These are phyloP conservation scores for Desmodesmus armatus DNA, from an alignment of 139 green algal species.

Conservation along the genomic window DNA sequence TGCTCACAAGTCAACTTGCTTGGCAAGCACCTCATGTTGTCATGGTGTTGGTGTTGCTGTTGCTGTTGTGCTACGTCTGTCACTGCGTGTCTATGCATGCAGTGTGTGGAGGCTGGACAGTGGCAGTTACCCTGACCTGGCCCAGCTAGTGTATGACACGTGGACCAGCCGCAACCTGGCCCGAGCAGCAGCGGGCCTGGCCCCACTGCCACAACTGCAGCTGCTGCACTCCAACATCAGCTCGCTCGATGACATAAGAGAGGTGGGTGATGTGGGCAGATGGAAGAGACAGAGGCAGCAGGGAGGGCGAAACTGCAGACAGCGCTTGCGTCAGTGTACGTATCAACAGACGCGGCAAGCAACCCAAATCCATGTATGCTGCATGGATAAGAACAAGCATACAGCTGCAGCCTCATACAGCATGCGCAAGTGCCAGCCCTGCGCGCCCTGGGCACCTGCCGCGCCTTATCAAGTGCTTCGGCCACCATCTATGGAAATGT, in stretches of 20 bases:
- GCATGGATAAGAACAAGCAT: too few species aligned
- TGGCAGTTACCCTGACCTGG: conserved; percentile 56
- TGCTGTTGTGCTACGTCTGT: conserved; percentile 11
- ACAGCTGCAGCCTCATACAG: too few species aligned
- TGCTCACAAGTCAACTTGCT: too few species aligned
- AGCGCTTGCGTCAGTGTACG: too few species aligned
- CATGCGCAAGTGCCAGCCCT: too few species aligned
- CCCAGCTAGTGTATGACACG: conserved; percentile 51
- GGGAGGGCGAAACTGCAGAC: background rate
- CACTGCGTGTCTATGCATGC: too few species aligned
- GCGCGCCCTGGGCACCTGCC: too few species aligned
- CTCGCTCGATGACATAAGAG: conserved; percentile 47
- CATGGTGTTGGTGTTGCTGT: background rate
- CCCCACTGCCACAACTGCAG: conserved; percentile 39
- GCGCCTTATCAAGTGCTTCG: too few species aligned
- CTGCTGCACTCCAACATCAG: conserved; percentile 74
- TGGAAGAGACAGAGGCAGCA: background rate
- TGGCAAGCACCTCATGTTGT: background rate
- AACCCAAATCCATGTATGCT: too few species aligned
- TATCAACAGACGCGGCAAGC: too few species aligned
- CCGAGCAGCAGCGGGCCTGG: background rate
- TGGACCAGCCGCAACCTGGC: conserved; percentile 59
- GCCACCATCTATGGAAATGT: too few species aligned
- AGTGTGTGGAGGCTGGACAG: conserved; percentile 56
- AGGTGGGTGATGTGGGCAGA: conserved; percentile 27